Base-by-base conservation (phyloP, 441 rosid species). In the Hura crepitans region DNA sequence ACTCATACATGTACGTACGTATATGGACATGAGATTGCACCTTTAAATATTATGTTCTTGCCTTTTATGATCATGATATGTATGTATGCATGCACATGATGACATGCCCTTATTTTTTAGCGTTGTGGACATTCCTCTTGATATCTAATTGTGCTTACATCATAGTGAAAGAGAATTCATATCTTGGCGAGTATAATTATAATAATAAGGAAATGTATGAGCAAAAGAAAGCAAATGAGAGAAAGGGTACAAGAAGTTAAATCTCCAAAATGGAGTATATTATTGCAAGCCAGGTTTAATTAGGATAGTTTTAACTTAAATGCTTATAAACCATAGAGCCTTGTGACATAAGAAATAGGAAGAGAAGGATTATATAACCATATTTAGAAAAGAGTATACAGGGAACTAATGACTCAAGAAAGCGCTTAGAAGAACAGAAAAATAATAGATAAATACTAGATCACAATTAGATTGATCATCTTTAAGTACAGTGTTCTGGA, bases 91-190 rank as follows among this genome's bases (percentile, higher is more conserved):
- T 69, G 62, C 67, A 73, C 55, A 78, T 78, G 74, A 72, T 51
- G 71, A 70, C 72, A 62, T 75, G 77, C 14, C 25, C 33, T 47
- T 25, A 75, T 58, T 11, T 35, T 51, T 8, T 11, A 66, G 72
- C 67, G 51, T 73, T 80, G 85, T 85, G 91, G 89, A 85, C 85
- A 85, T 85, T 81, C 65, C 69, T 81, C 77, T 77, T 68, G 78
- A 65, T 71, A 81, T 77, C 65, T 63, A 75, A 65, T 68, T 66
- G 39, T 72, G 91, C 87, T 85, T 80, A 83, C 85, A 81, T 86
- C 78, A 85, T 72, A 70, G 71, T 78, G 76, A 84, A 59, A 66
- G 13, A 6, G 20, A 42, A 83, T 56, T 69, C 61, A 72, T 67
- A 56, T 80, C 55, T 74, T 81, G 81, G 81, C 80, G 84, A 66